Evolutionary conservation across 495 filamentous ascomycete species (phyloP), one percentile per base, ranked within the genome.

Genomic region (Hypoxylon intermedium): DNA sequence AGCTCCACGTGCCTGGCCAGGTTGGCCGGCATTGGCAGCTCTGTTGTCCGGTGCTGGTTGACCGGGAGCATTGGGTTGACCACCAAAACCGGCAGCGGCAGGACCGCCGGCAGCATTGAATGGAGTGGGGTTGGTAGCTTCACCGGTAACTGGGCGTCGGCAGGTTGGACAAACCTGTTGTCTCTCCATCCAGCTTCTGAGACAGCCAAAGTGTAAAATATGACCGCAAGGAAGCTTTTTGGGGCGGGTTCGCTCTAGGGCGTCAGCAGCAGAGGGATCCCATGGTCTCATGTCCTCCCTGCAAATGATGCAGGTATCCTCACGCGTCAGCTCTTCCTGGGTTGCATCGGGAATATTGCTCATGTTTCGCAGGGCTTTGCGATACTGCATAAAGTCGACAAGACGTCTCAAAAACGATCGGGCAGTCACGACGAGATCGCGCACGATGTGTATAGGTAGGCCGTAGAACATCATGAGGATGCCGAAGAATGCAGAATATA

Each of bases 111-210:
- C 5, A 31, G 57, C 66, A 0, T 75, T 70, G 20, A 74, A n/a
- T n/a, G n/a, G n/a, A n/a, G n/a, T n/a, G n/a, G n/a, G n/a, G n/a
- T n/a, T n/a, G n/a, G n/a, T n/a, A n/a, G n/a, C n/a, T n/a, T n/a
- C n/a, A n/a, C n/a, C 67, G 37, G 89, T 74, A 24, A 98, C 95
- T 16, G 94, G 84, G 24, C 90, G 82, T 53, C 94, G 86, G 71
- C 94, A 98, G 2, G 93, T 98, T 9, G 94, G 94, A 72, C 94
- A 98, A 18, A 94, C 92, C 72, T 98, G 95, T 72, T 98, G 94
- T 50, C 94, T 86, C 76, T 98, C 94, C n/a, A 98, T 78, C 94
- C 94, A 98, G 71, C 93, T 95, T 67, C 91, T 87, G 38, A 98
- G 83, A 68, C 94, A 98, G 15, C 91, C 86, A 60, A 96, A 91